Base-by-base conservation (phyloP, 805 yeast species). In the Lipomyces yamanashiensis region DNA sequence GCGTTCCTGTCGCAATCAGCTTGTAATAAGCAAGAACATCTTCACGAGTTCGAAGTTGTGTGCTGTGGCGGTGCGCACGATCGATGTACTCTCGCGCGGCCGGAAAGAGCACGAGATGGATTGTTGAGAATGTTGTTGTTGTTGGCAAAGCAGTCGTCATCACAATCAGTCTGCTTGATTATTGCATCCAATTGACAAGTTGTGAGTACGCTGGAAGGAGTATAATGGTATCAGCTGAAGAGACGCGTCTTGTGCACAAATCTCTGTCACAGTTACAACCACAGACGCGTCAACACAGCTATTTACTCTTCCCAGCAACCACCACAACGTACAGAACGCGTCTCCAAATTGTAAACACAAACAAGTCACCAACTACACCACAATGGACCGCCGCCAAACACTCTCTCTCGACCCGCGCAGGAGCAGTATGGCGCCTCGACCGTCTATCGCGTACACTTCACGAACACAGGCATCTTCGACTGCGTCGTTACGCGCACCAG, bases 11-110 rank as follows among this genome's bases (percentile, higher is more conserved):
- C 17, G 69, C 60, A 43, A 66, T 59, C 13, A 60, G 49, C 43
- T 66, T 66, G 55, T 59, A 66, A 17, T 66, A 66, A 8, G 63
- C 52, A 15, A 54, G 17, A 21, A 66, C 64, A 19, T 62, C 67
- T 48, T 66, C 68, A 21, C 39, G 44, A 12, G 61, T 47, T 15
- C 43, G 34, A 10, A 66, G 33, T 34, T 23, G 23, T 45, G 58
- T 45, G 45, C 62, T 63, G 15, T 39, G 52, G 9, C 37, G 33
- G 36, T 61, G 64, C 4, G 69, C 69, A 7, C 41, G 33, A 13
- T 28, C 48, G 39, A 66, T 34, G 15, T 56, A 57, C 43, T 66
- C 69, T 12, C 40, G 54, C 8, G 69, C 69, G 2, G 53, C 51
- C 5, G 67, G 69, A 33, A 66, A 66, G 54, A 66, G 34, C 17